These are phyloP conservation scores for Fibroporia radiculosa DNA, from an alignment of 768 basidiomycete genomes.

Conservation along the genomic window DNA sequence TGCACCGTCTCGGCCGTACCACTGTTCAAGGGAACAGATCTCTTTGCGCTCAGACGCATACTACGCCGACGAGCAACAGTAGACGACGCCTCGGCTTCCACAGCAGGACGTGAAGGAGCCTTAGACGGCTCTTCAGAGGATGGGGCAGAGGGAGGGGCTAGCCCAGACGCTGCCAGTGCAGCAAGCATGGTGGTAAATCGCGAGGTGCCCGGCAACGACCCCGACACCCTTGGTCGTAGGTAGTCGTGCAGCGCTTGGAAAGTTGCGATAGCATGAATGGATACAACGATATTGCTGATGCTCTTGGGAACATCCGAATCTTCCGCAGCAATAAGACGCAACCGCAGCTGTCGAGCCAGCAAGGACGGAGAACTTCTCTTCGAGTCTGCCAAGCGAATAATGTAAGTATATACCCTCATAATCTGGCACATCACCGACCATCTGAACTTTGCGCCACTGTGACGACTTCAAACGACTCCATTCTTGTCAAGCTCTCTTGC, in stretches of 20 bases:
- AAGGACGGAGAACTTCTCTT: constrained; percentile 87
- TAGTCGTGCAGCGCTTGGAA: constrained; percentile 98
- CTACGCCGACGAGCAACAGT: constrained; percentile 56
- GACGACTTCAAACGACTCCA: constrained; percentile 94
- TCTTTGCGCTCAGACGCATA: constrained; percentile 73
- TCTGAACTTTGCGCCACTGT: constrained; percentile 80
- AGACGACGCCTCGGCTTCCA: constrained; percentile 30
- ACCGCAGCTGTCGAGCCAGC: constrained; percentile 85
- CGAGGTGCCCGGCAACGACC: constrained; percentile 50
- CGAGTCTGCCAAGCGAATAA: constrained; percentile 46
- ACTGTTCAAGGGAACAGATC: constrained; percentile 18
- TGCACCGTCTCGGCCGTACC: constrained; percentile 5
- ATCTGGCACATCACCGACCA: constrained; percentile 38
- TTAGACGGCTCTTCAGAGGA: constrained; percentile 3
- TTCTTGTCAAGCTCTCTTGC: constrained; percentile 89
- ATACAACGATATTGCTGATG: constrained; percentile 87
- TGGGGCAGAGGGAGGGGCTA: constrained; percentile 43
- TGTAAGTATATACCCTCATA: background rate
- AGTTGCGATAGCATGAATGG: constrained; percentile 96
- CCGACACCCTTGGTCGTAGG: constrained; percentile 82
- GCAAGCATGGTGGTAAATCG: constrained; percentile 86
- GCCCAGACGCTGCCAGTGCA: constrained; percentile 73
- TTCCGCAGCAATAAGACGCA: constrained; percentile 84
- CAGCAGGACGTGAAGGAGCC: constrained; percentile 26
- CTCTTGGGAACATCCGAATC: constrained; percentile 83